Evolutionary conservation across 2,329 filamentous ascomycete genomes (phyloP), one percentile per base, ranked within the genome.

Genomic region (Arthroderma sp.): DNA sequence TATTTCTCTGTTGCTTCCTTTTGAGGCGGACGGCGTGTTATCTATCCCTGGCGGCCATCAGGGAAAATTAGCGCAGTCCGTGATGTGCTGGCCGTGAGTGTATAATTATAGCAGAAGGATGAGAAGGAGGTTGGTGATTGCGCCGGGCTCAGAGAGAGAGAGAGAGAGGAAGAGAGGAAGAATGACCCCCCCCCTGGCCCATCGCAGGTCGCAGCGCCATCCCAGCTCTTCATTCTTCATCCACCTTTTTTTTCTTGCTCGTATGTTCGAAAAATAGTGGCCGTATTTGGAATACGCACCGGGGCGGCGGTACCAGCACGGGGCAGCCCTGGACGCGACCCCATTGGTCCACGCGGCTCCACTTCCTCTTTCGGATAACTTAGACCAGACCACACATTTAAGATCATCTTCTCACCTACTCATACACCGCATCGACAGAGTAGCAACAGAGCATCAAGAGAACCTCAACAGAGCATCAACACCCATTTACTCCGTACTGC

Each of bases 201-300:
- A 44, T 44, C 41, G 41, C 41, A 44, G 25, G 41, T 44, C 41
- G 41, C 41, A 44, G 41, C 41, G 19, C 41, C 39, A 44, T 44
- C 41, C 41, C 41, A 44, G 19, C 41, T 19, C 8, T 28, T 44
- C 25, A 9, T 44, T 44, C 41, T 44, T 44, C 41, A 44, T 44
- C 41, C 41, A 25, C 41, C 21, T 25, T 44, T 25, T 23, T 44
- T 23, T 19, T 44, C 41, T 19, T 23, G 41, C 41, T 44, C 41
- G 41, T 44, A 44, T 44, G 41, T 44, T 23, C 21, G 35, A 43
- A 11, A n/a, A 17, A 51, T 11, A 9, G 23, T 33, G 21, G 44
- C 44, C 44, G 44, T 51, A 51, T 51, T 51, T 31, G 44, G 44
- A 51, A 51, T 51, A 51, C 44, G 44, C 44, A 51, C 44, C 44